phyloP scores from a whole-genome alignment of 106 monocot species.

The Dendrobium huoshanense region DNA sequence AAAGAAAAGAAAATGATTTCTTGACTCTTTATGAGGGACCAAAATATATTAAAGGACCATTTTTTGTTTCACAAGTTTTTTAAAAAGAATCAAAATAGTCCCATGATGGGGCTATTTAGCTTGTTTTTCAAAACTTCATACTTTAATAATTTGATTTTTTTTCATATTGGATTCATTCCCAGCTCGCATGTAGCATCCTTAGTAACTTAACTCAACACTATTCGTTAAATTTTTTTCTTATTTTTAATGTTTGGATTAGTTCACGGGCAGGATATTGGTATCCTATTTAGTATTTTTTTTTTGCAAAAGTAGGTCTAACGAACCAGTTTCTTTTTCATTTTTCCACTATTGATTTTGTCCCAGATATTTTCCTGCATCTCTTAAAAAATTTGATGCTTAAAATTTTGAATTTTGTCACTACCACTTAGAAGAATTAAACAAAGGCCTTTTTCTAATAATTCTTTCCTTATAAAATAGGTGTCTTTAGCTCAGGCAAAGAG shows the following conservation, averaged over 20 bases:
- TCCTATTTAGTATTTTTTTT: neutral
- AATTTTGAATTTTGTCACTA: no score
- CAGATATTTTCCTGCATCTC: neutral
- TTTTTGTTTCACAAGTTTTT: no score
- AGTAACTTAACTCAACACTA: neutral
- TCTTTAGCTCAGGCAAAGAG: constrained; percentile 82
- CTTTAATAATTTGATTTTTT: neutral
- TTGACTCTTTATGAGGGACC: no score
- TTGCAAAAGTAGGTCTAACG: neutral
- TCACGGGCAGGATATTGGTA: neutral
- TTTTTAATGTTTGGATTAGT: neutral
- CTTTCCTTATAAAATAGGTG: constrained; percentile 33
- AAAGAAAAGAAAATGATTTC: no score
- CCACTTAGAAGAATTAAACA: constrained; percentile 1
- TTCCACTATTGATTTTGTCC: neutral
- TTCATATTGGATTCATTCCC: neutral
- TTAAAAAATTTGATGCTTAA: neutral
- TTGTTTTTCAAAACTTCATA: neutral
- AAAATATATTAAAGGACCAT: no score
- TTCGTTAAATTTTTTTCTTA: neutral
- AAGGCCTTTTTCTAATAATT: constrained; percentile 1
- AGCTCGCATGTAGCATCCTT: neutral
- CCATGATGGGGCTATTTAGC: no score
- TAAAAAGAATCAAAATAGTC: no score
- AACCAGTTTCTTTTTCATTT: neutral